A percentile compares a stretch with the other conserved stretches of the same genome.
Conservation (phyloP, 2,329 filamentous ascomycete species). For the Penicillium sp. region DNA sequence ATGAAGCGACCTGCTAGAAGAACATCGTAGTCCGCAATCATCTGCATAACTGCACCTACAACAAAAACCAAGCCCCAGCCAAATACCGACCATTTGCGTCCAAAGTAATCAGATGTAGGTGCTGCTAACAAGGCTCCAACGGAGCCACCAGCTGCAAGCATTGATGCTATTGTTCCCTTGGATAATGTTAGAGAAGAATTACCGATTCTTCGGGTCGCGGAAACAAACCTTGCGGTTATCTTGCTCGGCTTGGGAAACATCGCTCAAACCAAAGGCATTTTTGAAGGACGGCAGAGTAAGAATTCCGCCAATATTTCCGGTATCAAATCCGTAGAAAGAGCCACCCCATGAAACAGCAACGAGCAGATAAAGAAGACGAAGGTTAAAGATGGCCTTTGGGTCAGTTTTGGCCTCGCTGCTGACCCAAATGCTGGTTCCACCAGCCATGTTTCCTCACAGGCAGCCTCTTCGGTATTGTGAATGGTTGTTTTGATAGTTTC, state of each 20-base stretch:
- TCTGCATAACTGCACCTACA: slow-evolving; percentile 40
- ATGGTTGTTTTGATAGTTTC: neutral
- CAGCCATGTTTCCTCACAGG: slow-evolving; percentile 31
- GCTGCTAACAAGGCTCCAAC: slow-evolving; percentile 44
- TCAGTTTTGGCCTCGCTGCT: slow-evolving; percentile 43
- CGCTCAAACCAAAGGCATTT: slow-evolving; percentile 40
- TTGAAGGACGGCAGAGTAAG: slow-evolving; percentile 43
- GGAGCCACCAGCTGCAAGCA: slow-evolving; percentile 43
- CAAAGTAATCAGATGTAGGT: slow-evolving; percentile 43
- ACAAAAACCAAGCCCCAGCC: slow-evolving; percentile 39
- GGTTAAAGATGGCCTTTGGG: slow-evolving; percentile 45
- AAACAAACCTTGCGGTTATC: slow-evolving; percentile 29
- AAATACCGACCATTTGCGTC: slow-evolving; percentile 41
- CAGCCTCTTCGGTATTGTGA: neutral
- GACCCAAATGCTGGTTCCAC: slow-evolving; percentile 45
- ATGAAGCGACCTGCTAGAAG: slow-evolving; percentile 45
- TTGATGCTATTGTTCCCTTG: slow-evolving; percentile 21
- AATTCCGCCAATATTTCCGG: slow-evolving; percentile 46
- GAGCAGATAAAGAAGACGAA: slow-evolving; percentile 37
- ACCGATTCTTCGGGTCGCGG: neutral
- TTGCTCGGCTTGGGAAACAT: slow-evolving; percentile 30
- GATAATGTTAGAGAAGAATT: neutral
- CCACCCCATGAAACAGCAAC: slow-evolving; percentile 43
- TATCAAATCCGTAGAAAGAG: slow-evolving; percentile 47
- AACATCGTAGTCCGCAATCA: slow-evolving; percentile 40